These are phyloP conservation scores for Paecilomyces sp. DNA, from an alignment of 2,329 filamentous ascomycete species.

Conservation along the genomic window DNA sequence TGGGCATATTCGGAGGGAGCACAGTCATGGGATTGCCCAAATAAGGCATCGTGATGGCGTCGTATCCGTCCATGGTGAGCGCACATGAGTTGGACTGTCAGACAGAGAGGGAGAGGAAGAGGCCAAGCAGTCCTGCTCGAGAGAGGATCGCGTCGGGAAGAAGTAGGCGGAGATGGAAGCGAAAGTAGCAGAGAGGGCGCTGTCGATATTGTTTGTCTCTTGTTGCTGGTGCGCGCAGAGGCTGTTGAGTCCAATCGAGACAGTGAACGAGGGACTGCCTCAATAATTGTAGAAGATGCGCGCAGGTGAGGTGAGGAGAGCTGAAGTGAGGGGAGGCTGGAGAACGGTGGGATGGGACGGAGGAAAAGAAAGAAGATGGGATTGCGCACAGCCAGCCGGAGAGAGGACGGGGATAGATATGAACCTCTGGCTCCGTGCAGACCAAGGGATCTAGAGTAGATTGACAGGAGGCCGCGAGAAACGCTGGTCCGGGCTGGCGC, in stretches of 20 bases:
- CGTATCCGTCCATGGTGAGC: slow-evolving; percentile 48
- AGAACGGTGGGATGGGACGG: not conserved
- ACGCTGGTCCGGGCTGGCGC: not conserved
- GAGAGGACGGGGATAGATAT: not conserved
- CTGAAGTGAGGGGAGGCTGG: not conserved
- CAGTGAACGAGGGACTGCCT: not conserved
- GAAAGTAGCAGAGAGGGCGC: not conserved
- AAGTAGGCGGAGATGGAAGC: not conserved
- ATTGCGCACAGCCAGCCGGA: not conserved
- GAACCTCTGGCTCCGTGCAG: not conserved
- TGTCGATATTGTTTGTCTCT: not conserved
- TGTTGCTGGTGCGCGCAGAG: not conserved
- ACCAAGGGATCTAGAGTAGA: not conserved
- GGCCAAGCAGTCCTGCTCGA: not conserved
- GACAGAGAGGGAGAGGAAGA: not conserved
- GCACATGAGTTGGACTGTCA: slow-evolving; percentile 2
- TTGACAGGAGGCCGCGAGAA: not conserved
- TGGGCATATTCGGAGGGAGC: slow-evolving; percentile 40
- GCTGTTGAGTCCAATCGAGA: not conserved
- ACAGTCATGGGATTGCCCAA: slow-evolving; percentile 52
- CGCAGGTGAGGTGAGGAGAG: too few relatives aligned
- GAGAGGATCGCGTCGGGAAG: not conserved
- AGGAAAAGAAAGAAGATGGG: not conserved
- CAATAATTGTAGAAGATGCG: not conserved
- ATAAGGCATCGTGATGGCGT: slow-evolving; percentile 58